A percentile compares a stretch with the other conserved stretches of the same genome.
These are phyloP conservation scores for Urostyla sp. DNA, from an alignment of 73 alveolate genomes.

Conservation along the genomic window DNA sequence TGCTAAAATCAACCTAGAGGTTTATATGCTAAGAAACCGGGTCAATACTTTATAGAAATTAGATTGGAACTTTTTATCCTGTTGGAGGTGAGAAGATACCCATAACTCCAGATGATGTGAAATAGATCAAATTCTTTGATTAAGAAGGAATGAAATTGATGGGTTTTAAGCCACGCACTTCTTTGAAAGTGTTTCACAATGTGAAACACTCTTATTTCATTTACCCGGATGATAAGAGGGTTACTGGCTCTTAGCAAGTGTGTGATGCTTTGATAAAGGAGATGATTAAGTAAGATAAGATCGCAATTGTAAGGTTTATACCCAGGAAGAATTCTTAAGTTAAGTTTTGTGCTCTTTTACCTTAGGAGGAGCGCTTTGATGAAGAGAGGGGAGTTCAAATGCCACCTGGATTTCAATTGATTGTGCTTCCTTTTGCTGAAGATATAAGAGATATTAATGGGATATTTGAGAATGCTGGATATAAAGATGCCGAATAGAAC, in stretches of 20 bases:
- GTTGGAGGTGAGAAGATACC: slow-evolving; percentile 93
- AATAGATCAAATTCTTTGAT: slow-evolving; percentile 91
- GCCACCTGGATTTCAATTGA: slow-evolving; percentile 87
- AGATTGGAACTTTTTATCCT: slow-evolving; percentile 91
- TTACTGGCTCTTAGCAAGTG: slow-evolving; percentile 91
- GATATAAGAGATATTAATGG: slow-evolving; percentile 79
- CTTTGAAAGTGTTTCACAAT: slow-evolving; percentile 94
- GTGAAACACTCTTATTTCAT: slow-evolving; percentile 93
- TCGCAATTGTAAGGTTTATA: slow-evolving; percentile 95
- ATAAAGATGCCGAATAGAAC: neutral
- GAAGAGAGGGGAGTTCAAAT: slow-evolving; percentile 75
- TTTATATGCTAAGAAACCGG: slow-evolving; percentile 94
- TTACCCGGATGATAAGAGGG: slow-evolving; percentile 96
- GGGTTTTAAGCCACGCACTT: slow-evolving; percentile 93
- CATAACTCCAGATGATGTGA: slow-evolving; percentile 90
- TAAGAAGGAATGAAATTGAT: slow-evolving; percentile 94
- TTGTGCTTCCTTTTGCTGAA: slow-evolving; percentile 90
- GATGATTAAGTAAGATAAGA: slow-evolving; percentile 88
- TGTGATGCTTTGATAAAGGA: slow-evolving; percentile 92
- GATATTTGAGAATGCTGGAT: slow-evolving; percentile 60
- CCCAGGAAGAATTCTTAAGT: slow-evolving; percentile 94
- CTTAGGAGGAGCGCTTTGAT: slow-evolving; percentile 83
- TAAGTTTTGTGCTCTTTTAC: slow-evolving; percentile 94
- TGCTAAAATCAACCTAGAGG: slow-evolving; percentile 79
- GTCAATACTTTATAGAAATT: slow-evolving; percentile 88